Evolutionary conservation across 495 filamentous ascomycete species (phyloP), one percentile per base, ranked within the genome.

Genomic region (Delitschia confertaspora): DNA sequence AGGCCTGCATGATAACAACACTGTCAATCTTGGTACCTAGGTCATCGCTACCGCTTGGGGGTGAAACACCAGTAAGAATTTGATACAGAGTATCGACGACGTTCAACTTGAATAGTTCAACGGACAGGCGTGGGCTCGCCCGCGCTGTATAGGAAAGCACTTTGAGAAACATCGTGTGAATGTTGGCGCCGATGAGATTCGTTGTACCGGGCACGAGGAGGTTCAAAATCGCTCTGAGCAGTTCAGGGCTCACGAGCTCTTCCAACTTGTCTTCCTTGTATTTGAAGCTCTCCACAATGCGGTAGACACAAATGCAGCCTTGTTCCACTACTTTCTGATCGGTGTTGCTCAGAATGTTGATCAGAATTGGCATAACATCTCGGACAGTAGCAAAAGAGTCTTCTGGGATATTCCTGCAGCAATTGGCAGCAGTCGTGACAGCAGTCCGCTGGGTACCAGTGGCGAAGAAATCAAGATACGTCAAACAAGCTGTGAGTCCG

Each of bases 241-340:
- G 73, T 43, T 85, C 85, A 4, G 82, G 76, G 50, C 82, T 88
- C 39, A 96, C 81, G 20, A 99, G 74, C 60, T 93, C 85, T 65
- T 96, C 93, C 14, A 99, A 68, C 60, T 88, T 93, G 43, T 76
- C 75, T 25, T 88, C 74, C 20, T 88, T 77, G 53, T 88, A 75
- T 56, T 81, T 87, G 70, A 95, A 99, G 62, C 89, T 95, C 65
- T 96, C 88, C 11, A 95, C 86, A 42, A 99, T 88, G 23, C 93
- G 73, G n/a, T 86, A 91, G 19, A 99, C 89, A 61, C 93, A 99
- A 3, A 95, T 73, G 9, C 88, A 95, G 9, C 83, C 89, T 62
- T 99, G 87, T 60, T 99, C 93, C 20, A 99, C 87, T 8, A 99
- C 93, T 47, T 86, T 86, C 45, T 95, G 91, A 54, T 99, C 93